Conservation (phyloP, 768 basidiomycete genomes). For the Saitozyma podzolica region DNA sequence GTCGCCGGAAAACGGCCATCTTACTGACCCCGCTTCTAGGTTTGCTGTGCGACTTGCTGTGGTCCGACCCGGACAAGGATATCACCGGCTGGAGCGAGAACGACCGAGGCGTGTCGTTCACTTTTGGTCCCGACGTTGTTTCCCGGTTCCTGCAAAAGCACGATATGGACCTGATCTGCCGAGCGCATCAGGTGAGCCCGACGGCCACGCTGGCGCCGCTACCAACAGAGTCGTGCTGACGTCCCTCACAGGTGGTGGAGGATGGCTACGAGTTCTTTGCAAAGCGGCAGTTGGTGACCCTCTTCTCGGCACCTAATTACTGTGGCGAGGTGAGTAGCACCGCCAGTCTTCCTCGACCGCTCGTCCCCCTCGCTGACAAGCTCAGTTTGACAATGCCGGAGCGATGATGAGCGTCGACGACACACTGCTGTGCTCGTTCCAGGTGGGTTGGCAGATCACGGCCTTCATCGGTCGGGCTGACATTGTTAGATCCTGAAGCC, state of each 20-base stretch:
- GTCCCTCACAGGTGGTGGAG: slow-evolving; percentile 81
- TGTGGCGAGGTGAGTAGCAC: slow-evolving; percentile 50
- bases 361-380: slow-evolving; percentile 2
- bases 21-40: slow-evolving; percentile 58
- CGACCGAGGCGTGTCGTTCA: slow-evolving; percentile 97
- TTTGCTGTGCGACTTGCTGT: slow-evolving; percentile 89
- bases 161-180: slow-evolving; percentile 98
- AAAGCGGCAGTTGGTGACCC: slow-evolving; percentile 91
- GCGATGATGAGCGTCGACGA: slow-evolving; percentile 99
- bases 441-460: slow-evolving; percentile 59
- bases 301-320: slow-evolving; percentile 84
- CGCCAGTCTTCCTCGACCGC: neutral
- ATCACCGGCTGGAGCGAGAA: slow-evolving; percentile 99
- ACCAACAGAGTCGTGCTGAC: slow-evolving; percentile 3
- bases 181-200: slow-evolving; percentile 85
- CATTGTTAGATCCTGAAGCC: slow-evolving; percentile 85
- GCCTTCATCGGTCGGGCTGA: slow-evolving; percentile 5
- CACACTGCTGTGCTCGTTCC: slow-evolving; percentile 95
- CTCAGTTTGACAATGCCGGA: slow-evolving; percentile 95
- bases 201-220: neutral
- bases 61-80: slow-evolving; percentile 99
- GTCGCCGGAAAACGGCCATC: neutral
- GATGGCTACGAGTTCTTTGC: slow-evolving; percentile 99
- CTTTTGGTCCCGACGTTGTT: slow-evolving; percentile 97
- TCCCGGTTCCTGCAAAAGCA: slow-evolving; percentile 98